Evolutionary conservation across 2,329 filamentous ascomycete species (phyloP).

Genomic region (Raffaelea deltoideospora): DNA sequence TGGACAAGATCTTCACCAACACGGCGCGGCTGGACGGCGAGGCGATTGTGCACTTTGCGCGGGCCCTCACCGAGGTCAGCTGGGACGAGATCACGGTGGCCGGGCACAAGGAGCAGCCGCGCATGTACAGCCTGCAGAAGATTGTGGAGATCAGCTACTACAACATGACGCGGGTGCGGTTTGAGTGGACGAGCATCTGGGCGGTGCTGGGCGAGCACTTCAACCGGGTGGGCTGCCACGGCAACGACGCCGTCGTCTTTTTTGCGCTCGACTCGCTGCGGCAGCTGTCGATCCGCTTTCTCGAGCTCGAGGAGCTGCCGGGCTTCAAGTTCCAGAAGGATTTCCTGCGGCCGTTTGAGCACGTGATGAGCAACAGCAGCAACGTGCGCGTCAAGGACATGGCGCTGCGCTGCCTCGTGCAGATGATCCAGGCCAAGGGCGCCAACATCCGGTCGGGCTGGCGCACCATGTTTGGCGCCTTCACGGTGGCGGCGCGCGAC

Average conservation of each 20-base stretch:
- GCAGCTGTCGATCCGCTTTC: conserved; percentile 94
- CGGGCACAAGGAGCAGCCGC: conserved; percentile 83
- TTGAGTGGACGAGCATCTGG: conserved; percentile 98
- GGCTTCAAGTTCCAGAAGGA: conserved; percentile 99
- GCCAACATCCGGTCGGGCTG: conserved; percentile 96
- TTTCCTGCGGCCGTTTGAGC: conserved; percentile 95
- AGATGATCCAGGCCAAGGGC: conserved; percentile 96
- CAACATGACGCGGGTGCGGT: conserved; percentile 97
- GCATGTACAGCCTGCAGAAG: conserved; percentile 95
- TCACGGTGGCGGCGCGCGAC: conserved; percentile 86
- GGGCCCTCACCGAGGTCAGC: conserved; percentile 83
- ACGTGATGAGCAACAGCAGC: conserved; percentile 85
- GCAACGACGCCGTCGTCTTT: conserved; percentile 92
- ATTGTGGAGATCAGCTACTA: conserved; percentile 98
- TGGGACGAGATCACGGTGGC: conserved; percentile 99
- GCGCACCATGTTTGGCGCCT: conserved; percentile 99
- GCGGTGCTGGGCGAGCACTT: conserved; percentile 96
- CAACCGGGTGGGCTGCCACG: conserved; percentile 92
- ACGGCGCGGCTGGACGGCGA: conserved; percentile 87
- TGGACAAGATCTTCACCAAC: conserved; percentile 93
- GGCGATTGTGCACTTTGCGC: conserved; percentile 89
- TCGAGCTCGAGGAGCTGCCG: conserved; percentile 94
- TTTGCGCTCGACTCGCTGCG: conserved; percentile 92
- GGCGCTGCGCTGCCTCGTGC: conserved; percentile 86
- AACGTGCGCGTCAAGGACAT: conserved; percentile 94